Evolutionary conservation across 1,139 yeast species (phyloP).

Genomic region (Blastobotrys capitulatus): DNA sequence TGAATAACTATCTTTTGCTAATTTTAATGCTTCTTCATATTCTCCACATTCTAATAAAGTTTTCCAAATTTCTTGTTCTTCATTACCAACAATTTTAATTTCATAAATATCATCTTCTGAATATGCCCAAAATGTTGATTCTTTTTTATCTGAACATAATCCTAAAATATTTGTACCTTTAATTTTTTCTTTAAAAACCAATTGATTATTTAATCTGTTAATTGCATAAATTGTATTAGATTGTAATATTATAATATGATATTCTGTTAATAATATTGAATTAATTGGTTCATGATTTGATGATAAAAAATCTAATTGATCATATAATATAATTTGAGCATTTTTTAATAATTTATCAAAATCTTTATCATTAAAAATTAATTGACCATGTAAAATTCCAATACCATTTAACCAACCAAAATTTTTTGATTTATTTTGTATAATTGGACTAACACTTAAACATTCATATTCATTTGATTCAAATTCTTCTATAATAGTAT

Average conservation of each 20-base stretch:
- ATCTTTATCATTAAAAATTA: slow-evolving; percentile 17
- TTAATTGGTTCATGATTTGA: slow-evolving; percentile 8
- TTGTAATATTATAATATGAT: slow-evolving; percentile 46
- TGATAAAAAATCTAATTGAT: slow-evolving; percentile 34
- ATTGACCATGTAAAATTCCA: slow-evolving; percentile 41
- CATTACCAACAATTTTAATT: slow-evolving; percentile 56
- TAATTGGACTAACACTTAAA: slow-evolving; percentile 20
- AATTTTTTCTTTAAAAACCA: slow-evolving; percentile 40
- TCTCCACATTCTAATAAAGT: slow-evolving; percentile 55
- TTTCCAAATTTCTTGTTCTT: slow-evolving; percentile 71
- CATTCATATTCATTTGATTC: slow-evolving; percentile 20
- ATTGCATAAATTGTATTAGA: slow-evolving; percentile 39
- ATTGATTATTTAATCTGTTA: slow-evolving; percentile 46
- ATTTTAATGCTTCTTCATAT: slow-evolving; percentile 62
- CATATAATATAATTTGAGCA: slow-evolving; percentile 38
- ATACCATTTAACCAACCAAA: slow-evolving; percentile 45
- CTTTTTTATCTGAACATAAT: slow-evolving; percentile 50
- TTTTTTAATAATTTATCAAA: slow-evolving; percentile 22
- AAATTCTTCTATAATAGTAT: slow-evolving; percentile 26
- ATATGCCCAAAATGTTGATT: slow-evolving; percentile 57
- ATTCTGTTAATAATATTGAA: slow-evolving; percentile 41
- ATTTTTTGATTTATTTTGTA: slow-evolving; percentile 11
- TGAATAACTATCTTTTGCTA: slow-evolving; percentile 41
- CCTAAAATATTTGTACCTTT: slow-evolving; percentile 46
- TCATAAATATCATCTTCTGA: slow-evolving; percentile 54